Evolutionary conservation across 257 asterid genomes (phyloP).

Genomic region (Petrea volubilis): DNA sequence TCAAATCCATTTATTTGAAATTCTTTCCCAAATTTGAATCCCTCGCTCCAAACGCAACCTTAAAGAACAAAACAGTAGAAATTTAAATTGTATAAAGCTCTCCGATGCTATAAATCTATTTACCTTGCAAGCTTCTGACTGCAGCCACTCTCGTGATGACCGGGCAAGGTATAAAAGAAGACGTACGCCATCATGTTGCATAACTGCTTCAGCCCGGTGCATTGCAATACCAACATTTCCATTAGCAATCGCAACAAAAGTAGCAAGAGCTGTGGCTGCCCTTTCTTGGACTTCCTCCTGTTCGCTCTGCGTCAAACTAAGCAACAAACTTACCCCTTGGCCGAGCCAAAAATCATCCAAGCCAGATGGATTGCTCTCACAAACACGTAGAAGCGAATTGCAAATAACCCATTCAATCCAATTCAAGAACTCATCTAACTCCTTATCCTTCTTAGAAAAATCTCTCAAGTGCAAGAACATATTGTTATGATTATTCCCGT

Average conservation of each 20-base stretch:
- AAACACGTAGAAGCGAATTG: slow-evolving; percentile 74
- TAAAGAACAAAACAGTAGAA: no score
- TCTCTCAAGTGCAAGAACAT: slow-evolving; percentile 53
- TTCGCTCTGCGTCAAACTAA: slow-evolving; percentile 66
- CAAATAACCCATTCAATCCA: slow-evolving; percentile 85
- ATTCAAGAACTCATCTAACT: slow-evolving; percentile 50
- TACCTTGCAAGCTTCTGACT: slow-evolving; percentile 85
- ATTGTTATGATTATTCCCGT: slow-evolving; percentile 46
- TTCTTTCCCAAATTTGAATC: no score
- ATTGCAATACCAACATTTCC: slow-evolving; percentile 77
- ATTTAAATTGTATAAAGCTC: no score
- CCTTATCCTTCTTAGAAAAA: slow-evolving; percentile 43
- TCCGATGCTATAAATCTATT: no score
- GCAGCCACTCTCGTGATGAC: slow-evolving; percentile 82
- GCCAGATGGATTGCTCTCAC: slow-evolving; percentile 72
- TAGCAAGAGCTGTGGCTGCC: slow-evolving; percentile 83
- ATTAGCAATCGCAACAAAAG: slow-evolving; percentile 75
- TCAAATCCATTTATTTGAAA: no score
- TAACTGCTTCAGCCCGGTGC: slow-evolving; percentile 73
- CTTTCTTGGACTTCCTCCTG: slow-evolving; percentile 90
- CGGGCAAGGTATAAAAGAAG: slow-evolving; percentile 75
- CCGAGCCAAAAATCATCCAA: slow-evolving; percentile 77
- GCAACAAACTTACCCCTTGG: slow-evolving; percentile 73
- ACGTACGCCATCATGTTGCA: slow-evolving; percentile 65
- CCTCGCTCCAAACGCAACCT: no score